These are phyloP conservation scores for Carex littledalei DNA, from an alignment of 176 grass and related monocot genomes.

Conservation along the genomic window DNA sequence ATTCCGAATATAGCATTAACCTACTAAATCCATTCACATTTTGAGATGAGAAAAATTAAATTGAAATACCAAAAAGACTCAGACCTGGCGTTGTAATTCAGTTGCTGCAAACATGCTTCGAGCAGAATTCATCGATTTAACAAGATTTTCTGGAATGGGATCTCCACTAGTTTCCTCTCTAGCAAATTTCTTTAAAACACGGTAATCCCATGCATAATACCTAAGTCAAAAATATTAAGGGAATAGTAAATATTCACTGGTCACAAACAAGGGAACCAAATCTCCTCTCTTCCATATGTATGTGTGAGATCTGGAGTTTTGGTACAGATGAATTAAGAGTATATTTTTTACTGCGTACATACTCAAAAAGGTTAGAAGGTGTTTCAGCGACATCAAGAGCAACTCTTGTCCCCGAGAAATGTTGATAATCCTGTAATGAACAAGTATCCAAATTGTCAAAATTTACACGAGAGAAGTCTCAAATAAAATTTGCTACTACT, in stretches of 20 bases:
- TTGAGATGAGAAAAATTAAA: too few relatives aligned
- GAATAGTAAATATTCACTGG: background rate
- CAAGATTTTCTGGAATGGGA: slow-evolving; percentile 74
- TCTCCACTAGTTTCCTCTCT: slow-evolving; percentile 76
- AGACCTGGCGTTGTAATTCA: slow-evolving; percentile 86
- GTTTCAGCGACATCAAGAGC: slow-evolving; percentile 93
- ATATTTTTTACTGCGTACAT: background rate
- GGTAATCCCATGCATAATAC: slow-evolving; percentile 94
- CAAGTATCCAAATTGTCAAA: background rate
- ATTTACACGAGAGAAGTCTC: background rate
- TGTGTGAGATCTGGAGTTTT: background rate
- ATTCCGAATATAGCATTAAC: background rate
- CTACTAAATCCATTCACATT: too few relatives aligned
- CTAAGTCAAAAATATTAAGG: slow-evolving; percentile 31
- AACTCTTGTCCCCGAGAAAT: slow-evolving; percentile 96
- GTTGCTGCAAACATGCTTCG: slow-evolving; percentile 76
- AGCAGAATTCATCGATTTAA: slow-evolving; percentile 69
- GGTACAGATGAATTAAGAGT: background rate
- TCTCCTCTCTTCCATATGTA: too few relatives aligned
- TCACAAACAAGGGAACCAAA: background rate
- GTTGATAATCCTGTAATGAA: slow-evolving; percentile 85
- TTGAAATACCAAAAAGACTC: too few relatives aligned
- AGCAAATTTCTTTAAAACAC: slow-evolving; percentile 79
- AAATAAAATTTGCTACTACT: background rate
- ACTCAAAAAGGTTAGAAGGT: slow-evolving; percentile 95